phyloP scores from a whole-genome alignment of 225 moss, liverwort and hornwort genomes.

The Asterella californica region DNA sequence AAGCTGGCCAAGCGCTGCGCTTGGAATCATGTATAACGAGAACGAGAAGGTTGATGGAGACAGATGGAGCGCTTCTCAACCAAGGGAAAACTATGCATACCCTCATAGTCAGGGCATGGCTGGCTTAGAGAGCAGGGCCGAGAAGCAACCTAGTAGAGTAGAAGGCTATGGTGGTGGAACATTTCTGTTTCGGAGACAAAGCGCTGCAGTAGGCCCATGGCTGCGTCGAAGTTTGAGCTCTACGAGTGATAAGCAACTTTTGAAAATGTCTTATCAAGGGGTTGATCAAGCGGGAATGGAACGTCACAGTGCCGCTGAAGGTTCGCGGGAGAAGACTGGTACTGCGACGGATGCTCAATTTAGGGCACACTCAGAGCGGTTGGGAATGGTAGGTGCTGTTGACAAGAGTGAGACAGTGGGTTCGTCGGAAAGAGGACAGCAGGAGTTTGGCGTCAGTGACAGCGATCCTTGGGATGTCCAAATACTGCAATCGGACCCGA shows the following conservation, averaged over 20 bases:
- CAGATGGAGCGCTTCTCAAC: slow-evolving; percentile 10
- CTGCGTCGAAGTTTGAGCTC: slow-evolving; percentile 14
- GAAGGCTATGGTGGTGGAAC: slow-evolving; percentile 24
- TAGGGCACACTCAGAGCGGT: slow-evolving; percentile 38
- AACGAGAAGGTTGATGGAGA: slow-evolving; percentile 13
- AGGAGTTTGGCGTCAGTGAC: background rate
- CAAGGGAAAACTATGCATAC: slow-evolving; percentile 6
- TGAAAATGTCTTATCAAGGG: slow-evolving; percentile 5
- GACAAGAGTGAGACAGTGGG: slow-evolving; percentile 34
- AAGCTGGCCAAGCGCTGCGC: slow-evolving; percentile 24
- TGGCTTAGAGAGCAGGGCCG: slow-evolving; percentile 26
- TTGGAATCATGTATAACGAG: slow-evolving; percentile 24
- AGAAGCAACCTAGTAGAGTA: slow-evolving; percentile 18
- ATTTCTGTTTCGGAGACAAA: slow-evolving; percentile 1
- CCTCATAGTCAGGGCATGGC: slow-evolving; percentile 23
- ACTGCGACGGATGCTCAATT: slow-evolving; percentile 11
- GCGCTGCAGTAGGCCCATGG: slow-evolving; percentile 31
- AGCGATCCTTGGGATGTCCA: background rate
- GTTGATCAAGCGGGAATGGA: slow-evolving; percentile 22
- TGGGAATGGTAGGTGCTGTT: slow-evolving; percentile 42
- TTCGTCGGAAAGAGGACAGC: slow-evolving; percentile 1
- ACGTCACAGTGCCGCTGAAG: slow-evolving; percentile 13
- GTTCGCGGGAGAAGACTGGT: slow-evolving; percentile 9
- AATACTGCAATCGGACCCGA: background rate
- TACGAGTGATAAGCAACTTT: slow-evolving; percentile 23